Conservation (phyloP, 331 rosid genomes). For the Malus hybrid region DNA sequence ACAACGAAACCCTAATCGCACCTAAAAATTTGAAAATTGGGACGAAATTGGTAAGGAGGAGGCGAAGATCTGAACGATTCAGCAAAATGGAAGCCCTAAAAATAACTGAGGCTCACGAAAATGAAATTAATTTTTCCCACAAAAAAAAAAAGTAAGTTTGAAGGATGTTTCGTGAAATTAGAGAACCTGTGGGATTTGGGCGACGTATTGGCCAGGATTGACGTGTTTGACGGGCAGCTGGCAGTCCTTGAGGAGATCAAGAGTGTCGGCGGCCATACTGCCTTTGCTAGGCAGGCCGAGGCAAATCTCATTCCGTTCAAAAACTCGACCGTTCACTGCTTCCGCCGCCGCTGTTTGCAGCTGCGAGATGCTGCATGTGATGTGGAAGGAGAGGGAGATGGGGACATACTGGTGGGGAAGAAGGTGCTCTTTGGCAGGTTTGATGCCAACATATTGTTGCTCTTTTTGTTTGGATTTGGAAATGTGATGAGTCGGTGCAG, state of each 20-base stretch:
- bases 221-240: constrained; percentile 81
- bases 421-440: constrained; percentile 1
- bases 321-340: constrained; percentile 31
- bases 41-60: too few species aligned
- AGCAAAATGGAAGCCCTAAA: background rate
- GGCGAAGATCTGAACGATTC: too few species aligned
- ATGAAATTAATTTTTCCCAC: background rate
- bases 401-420: background rate
- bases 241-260: constrained; percentile 85
- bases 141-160: background rate
- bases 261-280: constrained; percentile 80
- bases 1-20: too few species aligned
- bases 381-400: background rate
- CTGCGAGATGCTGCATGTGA: background rate
- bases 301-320: constrained; percentile 54
- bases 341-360: background rate
- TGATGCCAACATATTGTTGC: background rate
- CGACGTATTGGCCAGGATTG: constrained; percentile 87
- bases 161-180: background rate
- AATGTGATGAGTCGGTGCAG: background rate
- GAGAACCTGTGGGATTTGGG: constrained; percentile 70
- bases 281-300: constrained; percentile 92
- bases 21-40: too few species aligned
- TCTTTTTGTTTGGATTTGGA: background rate
- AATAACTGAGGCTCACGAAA: background rate